These are phyloP conservation scores for Cicer judaicum DNA, from an alignment of 306 rosid species.

Conservation along the genomic window DNA sequence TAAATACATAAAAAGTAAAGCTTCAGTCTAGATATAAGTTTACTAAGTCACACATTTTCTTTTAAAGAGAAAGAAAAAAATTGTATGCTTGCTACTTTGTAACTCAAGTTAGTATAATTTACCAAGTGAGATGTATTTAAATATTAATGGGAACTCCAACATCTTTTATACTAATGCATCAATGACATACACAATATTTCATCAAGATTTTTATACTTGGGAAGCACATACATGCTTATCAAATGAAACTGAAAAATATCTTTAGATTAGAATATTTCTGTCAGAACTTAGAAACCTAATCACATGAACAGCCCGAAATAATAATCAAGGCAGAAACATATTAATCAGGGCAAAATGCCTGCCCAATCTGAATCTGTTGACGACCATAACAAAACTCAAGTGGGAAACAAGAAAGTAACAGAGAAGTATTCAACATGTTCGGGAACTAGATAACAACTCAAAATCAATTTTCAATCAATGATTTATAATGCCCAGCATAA, in stretches of 20 bases:
- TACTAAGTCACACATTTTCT: not conserved
- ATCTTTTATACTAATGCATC: slow-evolving; percentile 20
- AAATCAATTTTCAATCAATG: not conserved
- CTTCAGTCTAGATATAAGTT: slow-evolving; percentile 12
- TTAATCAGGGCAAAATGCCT: not conserved
- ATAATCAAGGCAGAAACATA: not conserved
- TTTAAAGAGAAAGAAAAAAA: not conserved
- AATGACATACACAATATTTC: not conserved
- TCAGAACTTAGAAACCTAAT: not conserved
- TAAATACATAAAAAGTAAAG: not conserved
- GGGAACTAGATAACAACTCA: slow-evolving; percentile 8
- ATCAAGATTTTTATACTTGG: slow-evolving; percentile 4
- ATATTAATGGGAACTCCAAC: slow-evolving; percentile 8
- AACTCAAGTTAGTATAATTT: not conserved
- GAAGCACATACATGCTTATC: not conserved
- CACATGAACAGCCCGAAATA: not conserved
- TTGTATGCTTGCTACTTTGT: not conserved
- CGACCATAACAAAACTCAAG: not conserved
- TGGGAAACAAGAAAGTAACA: not conserved
- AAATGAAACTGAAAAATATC: slow-evolving; percentile 2
- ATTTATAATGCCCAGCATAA: slow-evolving; percentile 3
- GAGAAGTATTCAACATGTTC: not conserved
- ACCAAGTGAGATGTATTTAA: not conserved
- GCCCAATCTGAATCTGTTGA: not conserved
- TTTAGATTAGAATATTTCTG: not conserved